Percentiles rank a stretch among this genome's conserved stretches.
Conservation (phyloP, 176 grass and related monocot species). For the Bolboschoenus planiculmis region DNA sequence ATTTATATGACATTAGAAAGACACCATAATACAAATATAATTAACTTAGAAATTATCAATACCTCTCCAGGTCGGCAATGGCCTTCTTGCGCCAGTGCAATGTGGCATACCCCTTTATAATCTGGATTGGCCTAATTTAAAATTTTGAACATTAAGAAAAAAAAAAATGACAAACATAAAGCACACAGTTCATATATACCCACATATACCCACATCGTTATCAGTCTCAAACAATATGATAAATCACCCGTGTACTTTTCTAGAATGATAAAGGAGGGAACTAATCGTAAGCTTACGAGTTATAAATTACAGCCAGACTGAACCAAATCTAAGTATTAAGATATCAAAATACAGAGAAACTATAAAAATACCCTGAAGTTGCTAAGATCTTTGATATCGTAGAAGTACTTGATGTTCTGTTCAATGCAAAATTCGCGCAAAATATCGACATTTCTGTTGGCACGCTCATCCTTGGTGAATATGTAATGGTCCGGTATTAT, state of each 20-base stretch:
- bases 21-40: not conserved
- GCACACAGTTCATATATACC: not conserved
- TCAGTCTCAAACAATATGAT: not conserved
- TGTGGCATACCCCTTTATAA: slow-evolving; percentile 92
- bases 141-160: slow-evolving; percentile 5
- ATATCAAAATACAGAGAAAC: not conserved
- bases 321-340: not conserved
- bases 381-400: slow-evolving; percentile 77
- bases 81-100: slow-evolving; percentile 89
- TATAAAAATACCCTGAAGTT: slow-evolving; percentile 49
- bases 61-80: slow-evolving; percentile 96
- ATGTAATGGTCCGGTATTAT: slow-evolving; percentile 95
- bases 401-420: slow-evolving; percentile 92
- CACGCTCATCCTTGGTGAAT: slow-evolving; percentile 78
- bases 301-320: not conserved
- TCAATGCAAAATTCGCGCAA: slow-evolving; percentile 75
- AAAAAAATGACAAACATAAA: not conserved
- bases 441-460: slow-evolving; percentile 86
- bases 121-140: slow-evolving; percentile 73
- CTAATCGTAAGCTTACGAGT: not conserved
- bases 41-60: not conserved
- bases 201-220: not conserved
- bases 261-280: not conserved
- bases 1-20: not conserved
- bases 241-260: not conserved